These are phyloP conservation scores for Ligustrum vulgare DNA, from an alignment of 257 asterid genomes.

Conservation along the genomic window DNA sequence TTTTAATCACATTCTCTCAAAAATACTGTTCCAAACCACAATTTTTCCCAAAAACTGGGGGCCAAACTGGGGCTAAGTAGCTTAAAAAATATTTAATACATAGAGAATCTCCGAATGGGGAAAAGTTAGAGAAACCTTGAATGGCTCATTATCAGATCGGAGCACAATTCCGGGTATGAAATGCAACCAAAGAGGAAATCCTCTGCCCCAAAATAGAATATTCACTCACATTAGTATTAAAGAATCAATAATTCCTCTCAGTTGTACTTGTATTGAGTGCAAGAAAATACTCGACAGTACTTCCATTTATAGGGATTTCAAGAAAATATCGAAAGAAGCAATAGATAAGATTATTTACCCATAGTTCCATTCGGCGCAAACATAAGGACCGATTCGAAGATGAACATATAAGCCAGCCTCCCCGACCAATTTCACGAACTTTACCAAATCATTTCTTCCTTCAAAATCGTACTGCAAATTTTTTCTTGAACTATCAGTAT, in stretches of 20 bases:
- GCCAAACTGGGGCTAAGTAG: too few relatives aligned
- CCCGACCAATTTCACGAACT: slow-evolving; percentile 43
- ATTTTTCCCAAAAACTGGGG: too few relatives aligned
- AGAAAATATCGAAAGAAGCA: not conserved
- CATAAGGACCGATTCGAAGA: slow-evolving; percentile 53
- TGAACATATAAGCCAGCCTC: slow-evolving; percentile 49
- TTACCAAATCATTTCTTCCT: slow-evolving; percentile 54
- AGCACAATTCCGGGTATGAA: slow-evolving; percentile 72
- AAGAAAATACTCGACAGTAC: not conserved
- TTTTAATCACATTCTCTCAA: too few relatives aligned
- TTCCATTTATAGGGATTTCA: slow-evolving; percentile 1
- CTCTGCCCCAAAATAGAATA: slow-evolving; percentile 47
- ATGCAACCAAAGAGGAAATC: slow-evolving; percentile 96
- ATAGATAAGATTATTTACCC: slow-evolving; percentile 33
- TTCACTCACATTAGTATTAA: slow-evolving; percentile 4
- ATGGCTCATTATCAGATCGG: slow-evolving; percentile 78
- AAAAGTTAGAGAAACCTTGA: slow-evolving; percentile 50
- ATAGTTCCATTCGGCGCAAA: slow-evolving; percentile 65
- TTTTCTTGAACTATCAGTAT: slow-evolving; percentile 17
- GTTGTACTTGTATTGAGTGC: slow-evolving; percentile 6
- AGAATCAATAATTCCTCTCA: not conserved
- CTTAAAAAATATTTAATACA: not conserved
- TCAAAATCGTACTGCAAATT: slow-evolving; percentile 46
- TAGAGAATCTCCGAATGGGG: not conserved
- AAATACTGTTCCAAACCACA: too few relatives aligned